Conservation (phyloP, 2,329 filamentous ascomycete genomes). For the Alternaria rosae region DNA sequence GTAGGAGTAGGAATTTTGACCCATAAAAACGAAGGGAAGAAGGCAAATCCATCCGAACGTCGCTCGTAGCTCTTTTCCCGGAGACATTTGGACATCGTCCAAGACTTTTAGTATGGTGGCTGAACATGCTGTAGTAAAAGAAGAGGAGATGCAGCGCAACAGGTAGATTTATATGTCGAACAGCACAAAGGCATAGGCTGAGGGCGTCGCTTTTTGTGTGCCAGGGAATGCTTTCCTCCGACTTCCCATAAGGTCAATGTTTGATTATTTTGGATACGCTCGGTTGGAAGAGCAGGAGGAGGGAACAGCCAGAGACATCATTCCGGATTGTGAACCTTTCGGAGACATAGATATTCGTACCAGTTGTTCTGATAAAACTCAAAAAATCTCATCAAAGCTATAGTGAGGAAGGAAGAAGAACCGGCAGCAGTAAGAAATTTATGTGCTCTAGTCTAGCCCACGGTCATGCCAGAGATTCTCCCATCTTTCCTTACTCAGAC, state of each 20-base stretch:
- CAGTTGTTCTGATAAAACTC: no score
- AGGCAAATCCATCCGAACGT: not conserved
- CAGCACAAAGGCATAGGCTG: not conserved
- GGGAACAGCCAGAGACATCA: not conserved
- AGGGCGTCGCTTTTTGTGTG: no score
- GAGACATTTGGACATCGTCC: not conserved
- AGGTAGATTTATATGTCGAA: not conserved
- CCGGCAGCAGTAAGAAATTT: not conserved
- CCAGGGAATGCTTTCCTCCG: fast-evolving
- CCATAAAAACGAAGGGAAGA: not conserved
- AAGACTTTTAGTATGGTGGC: not conserved
- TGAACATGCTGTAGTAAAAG: not conserved
- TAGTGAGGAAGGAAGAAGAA: not conserved
- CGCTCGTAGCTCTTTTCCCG: not conserved
- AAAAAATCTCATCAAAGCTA: no score
- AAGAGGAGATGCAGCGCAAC: not conserved
- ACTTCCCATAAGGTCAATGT: not conserved
- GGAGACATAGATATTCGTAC: no score
- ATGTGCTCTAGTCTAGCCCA: not conserved
- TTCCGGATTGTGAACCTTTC: no score
- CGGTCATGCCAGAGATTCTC: not conserved
- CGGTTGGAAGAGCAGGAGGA: not conserved
- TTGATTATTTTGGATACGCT: not conserved
- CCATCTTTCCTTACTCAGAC: not conserved
- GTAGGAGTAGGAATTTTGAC: no score